Conservation (phyloP, 139 green algal species). For the Raphidocelis subcapitata region DNA sequence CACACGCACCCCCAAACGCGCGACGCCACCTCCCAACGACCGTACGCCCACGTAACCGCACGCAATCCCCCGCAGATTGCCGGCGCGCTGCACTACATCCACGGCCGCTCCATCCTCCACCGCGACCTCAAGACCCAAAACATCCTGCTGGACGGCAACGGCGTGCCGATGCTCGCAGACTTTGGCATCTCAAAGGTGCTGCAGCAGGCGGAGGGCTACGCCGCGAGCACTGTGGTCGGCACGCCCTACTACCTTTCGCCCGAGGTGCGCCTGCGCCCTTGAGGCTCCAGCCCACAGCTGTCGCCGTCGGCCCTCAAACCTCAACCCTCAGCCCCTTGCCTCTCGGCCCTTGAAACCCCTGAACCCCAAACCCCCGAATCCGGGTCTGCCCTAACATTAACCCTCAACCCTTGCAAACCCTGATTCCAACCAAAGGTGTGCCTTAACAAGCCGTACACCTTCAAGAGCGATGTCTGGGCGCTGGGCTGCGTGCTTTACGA, state of each 20-base stretch:
- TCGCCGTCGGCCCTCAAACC: too few relatives aligned
- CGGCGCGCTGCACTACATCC: slow-evolving; percentile 55
- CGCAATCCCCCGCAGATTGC: slow-evolving; percentile 41
- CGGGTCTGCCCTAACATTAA: too few relatives aligned
- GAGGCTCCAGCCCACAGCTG: too few relatives aligned
- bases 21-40: too few relatives aligned
- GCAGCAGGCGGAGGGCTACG: slow-evolving; percentile 60
- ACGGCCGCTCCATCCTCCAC: slow-evolving; percentile 57
- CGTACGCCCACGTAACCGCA: too few relatives aligned
- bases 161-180: slow-evolving; percentile 79
- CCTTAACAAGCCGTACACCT: slow-evolving; percentile 66
- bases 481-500: slow-evolving; percentile 87
- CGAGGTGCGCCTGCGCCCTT: too few relatives aligned
- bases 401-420: too few relatives aligned
- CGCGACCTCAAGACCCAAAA: slow-evolving; percentile 79
- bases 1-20: too few relatives aligned
- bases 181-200: slow-evolving; percentile 80
- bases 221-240: slow-evolving; percentile 61
- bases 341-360: too few relatives aligned
- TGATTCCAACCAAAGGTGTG: slow-evolving; percentile 59
- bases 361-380: too few relatives aligned
- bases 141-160: slow-evolving; percentile 73
- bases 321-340: too few relatives aligned
- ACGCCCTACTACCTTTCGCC: slow-evolving; percentile 56
- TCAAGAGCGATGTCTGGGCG: slow-evolving; percentile 82